Evolutionary conservation across 2,329 filamentous ascomycete species (phyloP).

Genomic region (Cordyceps javanica): DNA sequence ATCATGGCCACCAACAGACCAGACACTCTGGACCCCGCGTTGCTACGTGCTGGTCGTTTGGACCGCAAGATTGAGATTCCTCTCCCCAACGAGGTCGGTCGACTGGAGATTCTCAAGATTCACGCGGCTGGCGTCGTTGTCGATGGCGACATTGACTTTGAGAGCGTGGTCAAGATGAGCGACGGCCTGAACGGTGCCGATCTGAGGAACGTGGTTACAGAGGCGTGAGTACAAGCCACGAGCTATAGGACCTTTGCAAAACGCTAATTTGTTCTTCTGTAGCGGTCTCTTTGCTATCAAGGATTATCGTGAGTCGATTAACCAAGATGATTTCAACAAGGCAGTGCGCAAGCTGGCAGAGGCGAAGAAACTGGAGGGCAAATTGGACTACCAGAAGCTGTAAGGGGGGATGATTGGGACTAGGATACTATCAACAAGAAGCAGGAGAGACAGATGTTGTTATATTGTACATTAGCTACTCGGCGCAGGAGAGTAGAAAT

Average conservation of each 20-base stretch:
- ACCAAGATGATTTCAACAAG: constrained; percentile 99
- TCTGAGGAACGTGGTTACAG: constrained; percentile 94
- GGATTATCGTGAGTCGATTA: constrained; percentile 92
- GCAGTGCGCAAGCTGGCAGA: constrained; percentile 96
- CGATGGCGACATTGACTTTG: constrained; percentile 95
- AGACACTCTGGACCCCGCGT: constrained; percentile 88
- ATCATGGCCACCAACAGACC: constrained; percentile 99
- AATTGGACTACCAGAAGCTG: constrained; percentile 95
- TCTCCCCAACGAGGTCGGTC: constrained; percentile 91
- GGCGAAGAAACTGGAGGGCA: constrained; percentile 96
- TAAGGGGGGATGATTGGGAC: constrained; percentile 35
- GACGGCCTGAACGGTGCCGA: constrained; percentile 97
- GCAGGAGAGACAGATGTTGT: neutral
- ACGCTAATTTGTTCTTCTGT: constrained; percentile 3
- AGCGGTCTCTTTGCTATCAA: constrained; percentile 97
- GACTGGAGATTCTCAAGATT: constrained; percentile 97
- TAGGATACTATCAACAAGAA: neutral
- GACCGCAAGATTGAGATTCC: constrained; percentile 98
- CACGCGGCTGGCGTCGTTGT: constrained; percentile 80
- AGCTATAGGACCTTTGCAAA: too few species aligned
- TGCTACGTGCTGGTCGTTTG: constrained; percentile 85
- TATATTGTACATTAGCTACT: constrained; percentile 12
- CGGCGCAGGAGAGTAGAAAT: constrained; percentile 1
- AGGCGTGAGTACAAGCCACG: constrained; percentile 68
- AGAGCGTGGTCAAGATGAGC: constrained; percentile 99